Conservation (phyloP, 306 rosid species). For the Fagus sylvatica region DNA sequence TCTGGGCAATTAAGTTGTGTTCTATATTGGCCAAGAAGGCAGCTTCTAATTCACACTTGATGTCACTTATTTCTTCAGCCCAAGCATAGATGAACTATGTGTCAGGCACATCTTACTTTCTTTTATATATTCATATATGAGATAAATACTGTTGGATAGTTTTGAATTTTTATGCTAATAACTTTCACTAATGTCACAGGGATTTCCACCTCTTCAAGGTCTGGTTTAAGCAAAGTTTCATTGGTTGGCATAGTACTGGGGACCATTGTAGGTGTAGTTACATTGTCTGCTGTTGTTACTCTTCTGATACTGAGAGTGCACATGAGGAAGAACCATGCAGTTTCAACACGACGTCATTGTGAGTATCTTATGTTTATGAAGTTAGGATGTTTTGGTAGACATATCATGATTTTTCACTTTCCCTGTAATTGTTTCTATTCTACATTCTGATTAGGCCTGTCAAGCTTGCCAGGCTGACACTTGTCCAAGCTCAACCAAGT, state of each 20-base stretch:
- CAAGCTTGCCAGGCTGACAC: neutral
- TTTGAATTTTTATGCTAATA: constrained; percentile 19
- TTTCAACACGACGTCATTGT: constrained; percentile 63
- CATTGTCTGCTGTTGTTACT: constrained; percentile 60
- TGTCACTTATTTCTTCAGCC: constrained; percentile 4
- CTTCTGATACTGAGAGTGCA: constrained; percentile 57
- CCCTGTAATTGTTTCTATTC: neutral
- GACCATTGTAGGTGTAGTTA: constrained; percentile 63
- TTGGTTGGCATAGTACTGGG: constrained; percentile 75
- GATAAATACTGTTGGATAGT: constrained; percentile 4
- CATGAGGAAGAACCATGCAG: constrained; percentile 31
- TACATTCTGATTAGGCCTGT: neutral
- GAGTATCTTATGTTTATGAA: constrained; percentile 46
- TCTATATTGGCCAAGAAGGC: neutral
- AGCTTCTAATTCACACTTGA: neutral
- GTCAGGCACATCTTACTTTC: neutral
- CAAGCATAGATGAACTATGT: constrained; percentile 1
- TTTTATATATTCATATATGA: constrained; percentile 6
- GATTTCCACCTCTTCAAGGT: constrained; percentile 19
- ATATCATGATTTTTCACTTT: neutral
- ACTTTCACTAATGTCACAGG: constrained; percentile 47
- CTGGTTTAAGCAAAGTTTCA: constrained; percentile 63
- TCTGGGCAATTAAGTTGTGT: neutral
- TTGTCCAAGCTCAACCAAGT: neutral
- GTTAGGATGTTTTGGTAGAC: neutral